Base-by-base conservation (phyloP, 306 rosid genomes). In the Benincasa hispida region DNA sequence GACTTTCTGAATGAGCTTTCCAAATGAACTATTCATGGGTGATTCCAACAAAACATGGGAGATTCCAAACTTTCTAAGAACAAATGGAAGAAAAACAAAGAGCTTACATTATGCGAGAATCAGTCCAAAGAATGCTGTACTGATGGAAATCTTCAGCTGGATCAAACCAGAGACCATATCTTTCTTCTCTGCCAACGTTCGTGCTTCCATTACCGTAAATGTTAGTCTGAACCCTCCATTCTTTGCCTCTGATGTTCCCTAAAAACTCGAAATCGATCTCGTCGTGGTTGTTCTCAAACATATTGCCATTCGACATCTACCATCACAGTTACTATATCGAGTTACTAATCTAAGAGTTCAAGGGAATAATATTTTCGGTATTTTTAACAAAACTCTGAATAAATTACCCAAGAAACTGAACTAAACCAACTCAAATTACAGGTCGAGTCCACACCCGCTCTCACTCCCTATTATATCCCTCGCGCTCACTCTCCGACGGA, bases 191-290 rank as follows among this genome's bases (percentile, higher is more conserved):
- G 66, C 98, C 98, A 54, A 88, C 76, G 53, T 41, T 75, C 18
- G 98, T 94, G 83, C 98, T 94, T 85, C 98, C 98, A 81, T 94
- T 94, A n/a, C 98, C 98, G 78, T 94, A 94, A 80, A 94, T 79
- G 75, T 94, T 94, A 30, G 98, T 94, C 87, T 94, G 98, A 82
- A 94, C 35, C 84, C 97, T 90, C 98, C 98, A 94, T 27, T 94
- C 86, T 84, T 90, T 89, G 62, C 98, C 98, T 85, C 98, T 90
- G 50, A 94, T 91, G 45, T 94, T 89, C 47, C 98, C 98, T 87
- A 94, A 81, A 28, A 94, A 94, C 84, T 90, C 94, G 41, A 90
- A 87, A 80, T 90, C 91, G 6, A 90, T 90, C 77, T 90, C 94
- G 63, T 90, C 94, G 78, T 90, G 91, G 74, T 86, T 86, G 73